These are phyloP conservation scores for Trichoderma polysporum DNA, from an alignment of 2,329 filamentous ascomycete genomes.

Conservation along the genomic window DNA sequence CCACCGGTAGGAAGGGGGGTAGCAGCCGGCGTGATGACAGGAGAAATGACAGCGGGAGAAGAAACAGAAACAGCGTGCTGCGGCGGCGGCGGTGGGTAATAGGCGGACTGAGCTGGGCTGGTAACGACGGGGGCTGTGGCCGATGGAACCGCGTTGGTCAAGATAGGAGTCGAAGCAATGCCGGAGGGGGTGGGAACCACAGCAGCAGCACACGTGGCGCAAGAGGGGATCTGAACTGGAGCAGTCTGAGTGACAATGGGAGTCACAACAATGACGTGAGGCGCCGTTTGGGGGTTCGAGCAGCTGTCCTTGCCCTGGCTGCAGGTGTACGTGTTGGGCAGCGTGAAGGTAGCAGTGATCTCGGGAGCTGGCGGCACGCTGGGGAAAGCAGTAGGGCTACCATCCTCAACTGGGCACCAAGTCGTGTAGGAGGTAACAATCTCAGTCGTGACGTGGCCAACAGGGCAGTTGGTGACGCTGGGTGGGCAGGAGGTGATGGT, in stretches of 20 bases:
- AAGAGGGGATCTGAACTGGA: conserved; percentile 27
- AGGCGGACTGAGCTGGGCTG: conserved; percentile 14
- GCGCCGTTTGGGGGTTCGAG: conserved; percentile 30
- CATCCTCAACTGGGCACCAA: conserved; percentile 16
- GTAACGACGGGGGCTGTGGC: conserved; percentile 13
- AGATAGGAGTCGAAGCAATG: conserved; percentile 23
- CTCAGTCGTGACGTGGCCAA: conserved; percentile 28
- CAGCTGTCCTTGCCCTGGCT: conserved; percentile 30
- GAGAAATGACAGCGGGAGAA: conserved; percentile 7
- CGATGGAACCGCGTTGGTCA: conserved; percentile 13
- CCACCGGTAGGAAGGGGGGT: conserved; percentile 12
- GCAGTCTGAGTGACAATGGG: conserved; percentile 25
- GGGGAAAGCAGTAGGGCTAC: neutral
- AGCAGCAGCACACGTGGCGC: conserved; percentile 28
- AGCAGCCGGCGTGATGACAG: conserved; percentile 3
- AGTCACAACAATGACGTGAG: conserved; percentile 28
- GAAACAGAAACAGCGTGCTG: conserved; percentile 5
- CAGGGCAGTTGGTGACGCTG: conserved; percentile 30
- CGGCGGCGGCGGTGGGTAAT: conserved; percentile 13
- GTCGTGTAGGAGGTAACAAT: conserved; percentile 28
- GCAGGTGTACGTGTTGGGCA: conserved; percentile 33
- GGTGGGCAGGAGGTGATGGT: conserved; percentile 36
- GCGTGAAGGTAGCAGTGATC: conserved; percentile 31
- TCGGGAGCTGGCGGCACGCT: conserved; percentile 24
- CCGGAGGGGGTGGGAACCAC: conserved; percentile 24